Evolutionary conservation across 495 filamentous ascomycete genomes (phyloP).

Genomic region (Pseudotulostoma volvatum): DNA sequence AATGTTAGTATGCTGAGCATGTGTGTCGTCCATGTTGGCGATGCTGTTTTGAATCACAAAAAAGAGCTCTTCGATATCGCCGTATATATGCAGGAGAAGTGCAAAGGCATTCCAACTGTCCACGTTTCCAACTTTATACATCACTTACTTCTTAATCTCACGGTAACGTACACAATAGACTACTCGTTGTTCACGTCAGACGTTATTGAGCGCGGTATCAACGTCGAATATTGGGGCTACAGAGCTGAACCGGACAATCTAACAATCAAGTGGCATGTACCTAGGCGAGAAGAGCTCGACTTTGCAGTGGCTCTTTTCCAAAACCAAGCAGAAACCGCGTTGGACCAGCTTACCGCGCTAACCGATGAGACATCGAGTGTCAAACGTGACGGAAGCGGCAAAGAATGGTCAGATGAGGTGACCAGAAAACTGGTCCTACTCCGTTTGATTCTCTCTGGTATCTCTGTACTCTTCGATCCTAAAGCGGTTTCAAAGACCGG

Average conservation of each 20-base stretch:
- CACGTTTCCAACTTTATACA: conserved; percentile 97
- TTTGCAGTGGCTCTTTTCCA: conserved; percentile 83
- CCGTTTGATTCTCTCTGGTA: conserved; percentile 69
- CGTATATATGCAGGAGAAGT: conserved; percentile 87
- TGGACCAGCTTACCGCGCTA: conserved; percentile 52
- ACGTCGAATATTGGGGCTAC: conserved; percentile 65
- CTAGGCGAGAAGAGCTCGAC: conserved; percentile 57
- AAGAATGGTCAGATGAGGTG: conserved; percentile 97
- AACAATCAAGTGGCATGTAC: conserved; percentile 81
- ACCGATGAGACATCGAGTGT: conserved; percentile 69
- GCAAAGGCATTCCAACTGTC: conserved; percentile 80
- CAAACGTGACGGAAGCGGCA: conserved; percentile 85
- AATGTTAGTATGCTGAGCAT: conserved; percentile 95
- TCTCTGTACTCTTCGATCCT: conserved; percentile 76
- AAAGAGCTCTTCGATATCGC: conserved; percentile 82
- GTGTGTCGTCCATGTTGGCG: conserved; percentile 92
- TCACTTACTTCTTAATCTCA: conserved; percentile 94
- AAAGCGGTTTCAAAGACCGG: conserved; percentile 38
- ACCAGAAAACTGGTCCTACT: conserved; percentile 76
- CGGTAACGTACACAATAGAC: conserved; percentile 82
- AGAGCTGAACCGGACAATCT: conserved; percentile 51
- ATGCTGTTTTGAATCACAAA: conserved; percentile 73
- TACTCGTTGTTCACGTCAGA: conserved; percentile 67
- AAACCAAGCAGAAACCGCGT: conserved; percentile 51
- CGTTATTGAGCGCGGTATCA: conserved; percentile 36